Conservation (phyloP, 169 alveolate genomes). For the Plasmodium sp. region DNA sequence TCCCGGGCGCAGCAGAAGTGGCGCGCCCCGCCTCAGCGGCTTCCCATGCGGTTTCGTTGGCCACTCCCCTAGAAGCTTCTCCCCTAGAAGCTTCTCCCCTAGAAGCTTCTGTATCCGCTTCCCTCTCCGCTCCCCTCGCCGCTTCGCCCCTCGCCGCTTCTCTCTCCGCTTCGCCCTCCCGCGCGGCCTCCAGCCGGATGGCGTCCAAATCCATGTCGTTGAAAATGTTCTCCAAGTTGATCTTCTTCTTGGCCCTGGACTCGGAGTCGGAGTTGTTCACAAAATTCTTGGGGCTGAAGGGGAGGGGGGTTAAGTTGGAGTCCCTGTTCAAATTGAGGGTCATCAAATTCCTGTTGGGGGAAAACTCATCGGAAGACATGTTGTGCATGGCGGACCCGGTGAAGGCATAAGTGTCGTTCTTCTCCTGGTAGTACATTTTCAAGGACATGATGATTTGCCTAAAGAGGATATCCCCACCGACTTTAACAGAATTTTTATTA, state of each 20-base stretch:
- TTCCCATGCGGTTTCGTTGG: not conserved
- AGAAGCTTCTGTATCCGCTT: not conserved
- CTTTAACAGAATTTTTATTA: constrained; percentile 78
- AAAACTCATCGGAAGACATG: constrained; percentile 13
- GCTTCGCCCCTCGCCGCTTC: not conserved
- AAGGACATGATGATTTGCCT: constrained; percentile 85
- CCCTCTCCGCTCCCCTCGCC: not conserved
- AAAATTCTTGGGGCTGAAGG: not conserved
- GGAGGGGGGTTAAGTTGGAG: not conserved
- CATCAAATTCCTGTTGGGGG: constrained; percentile 4
- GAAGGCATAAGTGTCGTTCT: constrained; percentile 63
- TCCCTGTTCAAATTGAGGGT: constrained; percentile 11
- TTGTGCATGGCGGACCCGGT: constrained; percentile 53
- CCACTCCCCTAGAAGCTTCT: too few species aligned
- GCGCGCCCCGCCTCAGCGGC: not conserved
- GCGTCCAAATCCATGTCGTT: constrained; percentile 52
- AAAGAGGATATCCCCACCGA: constrained; percentile 78
- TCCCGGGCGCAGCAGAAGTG: not conserved
- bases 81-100: not conserved
- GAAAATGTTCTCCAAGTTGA: constrained; percentile 68
- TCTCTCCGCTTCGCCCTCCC: not conserved
- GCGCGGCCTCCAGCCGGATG: not conserved
- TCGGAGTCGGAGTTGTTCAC: not conserved
- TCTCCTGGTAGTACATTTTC: constrained; percentile 64
- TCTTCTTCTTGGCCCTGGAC: constrained; percentile 11